phyloP scores from a whole-genome alignment of 305 asterid genomes.

The Rubia occidens region DNA sequence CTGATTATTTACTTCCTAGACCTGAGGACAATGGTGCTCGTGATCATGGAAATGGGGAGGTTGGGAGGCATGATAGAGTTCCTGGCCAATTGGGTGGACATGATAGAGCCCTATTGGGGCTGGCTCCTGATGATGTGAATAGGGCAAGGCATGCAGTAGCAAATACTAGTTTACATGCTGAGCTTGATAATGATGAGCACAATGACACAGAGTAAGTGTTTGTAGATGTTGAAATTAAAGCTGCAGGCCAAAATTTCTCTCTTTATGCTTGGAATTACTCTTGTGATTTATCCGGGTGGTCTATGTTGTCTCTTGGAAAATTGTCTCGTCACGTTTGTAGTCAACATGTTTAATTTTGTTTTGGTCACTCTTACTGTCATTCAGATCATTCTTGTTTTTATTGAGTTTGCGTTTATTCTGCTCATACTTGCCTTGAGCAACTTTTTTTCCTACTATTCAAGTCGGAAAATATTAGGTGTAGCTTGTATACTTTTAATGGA shows the following conservation, averaged over 20 bases:
- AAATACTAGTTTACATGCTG: conserved; percentile 33
- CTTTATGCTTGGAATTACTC: neutral
- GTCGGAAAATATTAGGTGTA: too few species aligned
- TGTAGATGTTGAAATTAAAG: neutral
- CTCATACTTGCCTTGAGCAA: neutral
- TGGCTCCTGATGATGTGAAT: conserved; percentile 49
- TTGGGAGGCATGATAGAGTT: conserved; percentile 61
- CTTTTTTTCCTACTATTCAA: neutral
- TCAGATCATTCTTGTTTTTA: neutral
- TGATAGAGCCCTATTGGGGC: conserved; percentile 39
- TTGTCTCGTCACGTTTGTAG: neutral
- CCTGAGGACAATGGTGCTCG: conserved; percentile 77
- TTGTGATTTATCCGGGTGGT: neutral
- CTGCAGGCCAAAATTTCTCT: neutral
- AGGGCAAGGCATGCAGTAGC: conserved; percentile 46
- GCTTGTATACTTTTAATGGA: neutral
- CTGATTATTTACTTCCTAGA: conserved; percentile 76
- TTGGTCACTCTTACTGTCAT: neutral
- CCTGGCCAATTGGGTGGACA: conserved; percentile 49
- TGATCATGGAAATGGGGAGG: conserved; percentile 63
- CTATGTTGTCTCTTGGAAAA: neutral
- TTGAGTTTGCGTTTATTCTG: neutral
- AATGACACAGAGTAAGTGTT: conserved; percentile 71
- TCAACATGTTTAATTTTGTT: neutral
- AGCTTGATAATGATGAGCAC: conserved; percentile 55